Conservation (phyloP, 768 basidiomycete genomes). For the Boletus rubescentipes region DNA sequence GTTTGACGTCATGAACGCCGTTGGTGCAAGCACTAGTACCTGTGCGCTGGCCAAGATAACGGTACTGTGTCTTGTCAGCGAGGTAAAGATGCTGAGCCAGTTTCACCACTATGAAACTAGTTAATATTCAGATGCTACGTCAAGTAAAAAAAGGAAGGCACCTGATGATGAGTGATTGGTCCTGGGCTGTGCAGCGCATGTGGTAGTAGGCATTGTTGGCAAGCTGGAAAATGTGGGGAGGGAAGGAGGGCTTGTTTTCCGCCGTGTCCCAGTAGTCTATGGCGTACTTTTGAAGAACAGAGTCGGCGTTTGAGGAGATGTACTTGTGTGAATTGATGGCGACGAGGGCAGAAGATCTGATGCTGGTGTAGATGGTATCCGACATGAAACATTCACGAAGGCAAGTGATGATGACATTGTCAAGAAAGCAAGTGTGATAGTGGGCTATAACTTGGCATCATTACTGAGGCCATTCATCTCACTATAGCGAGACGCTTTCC, state of each 20-base stretch:
- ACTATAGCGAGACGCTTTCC: no score
- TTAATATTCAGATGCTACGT: not conserved
- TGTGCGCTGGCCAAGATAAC: constrained; percentile 81
- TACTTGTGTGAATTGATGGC: constrained; percentile 95
- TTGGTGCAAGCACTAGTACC: constrained; percentile 43
- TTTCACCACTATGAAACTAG: constrained; percentile 68
- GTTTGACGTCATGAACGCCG: no score
- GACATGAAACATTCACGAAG: constrained; percentile 86
- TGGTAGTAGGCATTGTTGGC: no score
- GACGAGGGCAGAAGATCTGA: constrained; percentile 73
- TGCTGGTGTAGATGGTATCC: constrained; percentile 74
- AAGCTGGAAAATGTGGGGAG: no score
- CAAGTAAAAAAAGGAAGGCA: constrained; percentile 34
- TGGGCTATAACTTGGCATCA: no score
- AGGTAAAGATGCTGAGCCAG: constrained; percentile 83
- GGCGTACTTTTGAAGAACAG: no score
- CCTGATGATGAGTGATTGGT: no score
- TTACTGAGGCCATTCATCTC: no score
- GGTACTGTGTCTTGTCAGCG: no score
- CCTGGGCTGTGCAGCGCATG: no score
- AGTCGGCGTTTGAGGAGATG: constrained; percentile 72
- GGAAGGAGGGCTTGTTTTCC: no score
- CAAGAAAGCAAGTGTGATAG: constrained; percentile 23
- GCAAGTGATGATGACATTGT: constrained; percentile 82
- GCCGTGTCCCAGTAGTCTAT: no score